Evolutionary conservation across 805 yeast genomes (phyloP), one percentile per base, ranked within the genome.

Genomic region (Yarrowia deformans): DNA sequence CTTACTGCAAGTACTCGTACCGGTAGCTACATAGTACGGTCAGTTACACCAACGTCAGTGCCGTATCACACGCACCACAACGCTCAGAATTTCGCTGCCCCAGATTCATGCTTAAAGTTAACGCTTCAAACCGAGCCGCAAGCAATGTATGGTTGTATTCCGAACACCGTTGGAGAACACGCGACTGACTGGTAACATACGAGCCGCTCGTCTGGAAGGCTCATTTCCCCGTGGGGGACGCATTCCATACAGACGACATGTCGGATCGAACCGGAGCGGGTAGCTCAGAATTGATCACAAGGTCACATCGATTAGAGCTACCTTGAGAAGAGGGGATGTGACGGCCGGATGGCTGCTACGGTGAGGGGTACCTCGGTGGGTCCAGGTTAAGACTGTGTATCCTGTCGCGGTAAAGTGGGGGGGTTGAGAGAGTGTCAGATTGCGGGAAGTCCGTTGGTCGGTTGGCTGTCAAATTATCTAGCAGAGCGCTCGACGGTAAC

Each of bases 361-460:
- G 52, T 48, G 52, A 48, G 52, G 52, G 52, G 52, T 48, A 29
- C n/a, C 13, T 40, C 10, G 12, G 35, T 48, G 52, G 50, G 13
- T 48, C 52, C 34, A 48, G 14, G 35, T 35, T 35, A 35, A 29
- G 10, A 46, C 12, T 35, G 12, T 35, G 1, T 35, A 23, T 23
- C 4, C 4, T 23, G 29, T 23, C 29, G 29, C 29, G 29, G 29
- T 23, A 23, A 23, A 23, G 29, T 23, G 29, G 29, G 29, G 29
- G 29, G 29, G 2, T 23, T n/a, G n/a, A n/a, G 29, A 23, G 29
- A 23, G 29, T 23, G 29, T 23, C 29, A 23, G 29, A 4, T 2
- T 23, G 29, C 29, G 29, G 2, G 29, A 23, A 23, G 29, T 23
- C 29, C 29, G 29, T 23, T 23, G 29, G 29, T 23, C 29, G 29